These are phyloP conservation scores for Leishmania guyanensis DNA, from an alignment of 208 protist genomes.

Conservation along the genomic window DNA sequence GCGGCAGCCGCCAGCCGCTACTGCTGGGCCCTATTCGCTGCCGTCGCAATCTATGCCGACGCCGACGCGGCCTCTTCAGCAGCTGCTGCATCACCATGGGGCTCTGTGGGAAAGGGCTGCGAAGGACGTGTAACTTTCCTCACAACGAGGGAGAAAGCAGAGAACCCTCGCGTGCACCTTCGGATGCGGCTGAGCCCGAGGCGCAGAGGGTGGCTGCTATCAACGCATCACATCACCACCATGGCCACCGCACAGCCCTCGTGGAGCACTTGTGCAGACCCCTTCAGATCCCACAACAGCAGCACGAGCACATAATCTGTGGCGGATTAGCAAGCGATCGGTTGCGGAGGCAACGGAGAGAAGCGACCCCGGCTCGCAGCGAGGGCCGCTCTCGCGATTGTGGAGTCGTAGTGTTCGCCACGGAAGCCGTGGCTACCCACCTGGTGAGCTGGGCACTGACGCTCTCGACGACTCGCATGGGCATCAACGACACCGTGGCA, in stretches of 20 bases:
- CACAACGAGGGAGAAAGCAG: neutral
- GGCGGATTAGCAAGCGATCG: neutral
- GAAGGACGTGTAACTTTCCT: neutral
- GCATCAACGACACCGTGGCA: neutral
- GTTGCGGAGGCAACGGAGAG: neutral
- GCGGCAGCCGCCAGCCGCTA: neutral
- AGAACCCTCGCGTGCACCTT: neutral
- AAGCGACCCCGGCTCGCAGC: neutral
- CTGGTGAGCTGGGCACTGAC: neutral
- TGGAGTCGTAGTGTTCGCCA: neutral
- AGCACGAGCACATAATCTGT: neutral
- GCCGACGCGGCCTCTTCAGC: neutral
- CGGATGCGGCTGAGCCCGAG: neutral
- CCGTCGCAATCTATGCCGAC: neutral
- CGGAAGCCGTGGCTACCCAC: neutral
- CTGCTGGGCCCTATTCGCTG: neutral
- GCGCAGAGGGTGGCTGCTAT: neutral
- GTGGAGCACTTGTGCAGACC: slow-evolving; percentile 24
- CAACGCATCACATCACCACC: neutral
- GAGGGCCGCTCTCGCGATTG: neutral
- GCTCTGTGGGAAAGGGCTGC: neutral
- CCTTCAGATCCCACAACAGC: slow-evolving; percentile 6
- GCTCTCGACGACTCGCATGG: neutral
- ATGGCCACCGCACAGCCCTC: slow-evolving; percentile 11
- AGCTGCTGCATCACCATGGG: neutral